Percentiles rank a stretch among this genome's conserved stretches.
Evolutionary conservation across 1,284 basidiomycete genomes (phyloP).

Genomic region (Nidula niveotomentosa): DNA sequence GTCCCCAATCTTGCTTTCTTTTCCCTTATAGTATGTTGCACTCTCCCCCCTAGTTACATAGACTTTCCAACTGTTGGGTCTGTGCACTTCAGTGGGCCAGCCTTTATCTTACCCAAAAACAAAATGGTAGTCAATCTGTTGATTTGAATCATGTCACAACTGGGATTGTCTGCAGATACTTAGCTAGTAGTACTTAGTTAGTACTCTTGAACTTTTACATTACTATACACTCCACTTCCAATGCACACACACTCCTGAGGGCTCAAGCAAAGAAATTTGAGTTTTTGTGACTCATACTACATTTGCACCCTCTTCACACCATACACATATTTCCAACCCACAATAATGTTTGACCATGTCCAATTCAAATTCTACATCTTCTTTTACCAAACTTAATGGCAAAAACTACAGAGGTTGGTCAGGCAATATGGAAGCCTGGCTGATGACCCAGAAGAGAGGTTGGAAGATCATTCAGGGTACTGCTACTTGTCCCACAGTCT

Average conservation of each 20-base stretch:
- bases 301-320: background rate
- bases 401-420: slow-evolving; percentile 13
- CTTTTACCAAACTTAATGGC: slow-evolving; percentile 8
- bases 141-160: too few species aligned
- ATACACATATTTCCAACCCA: background rate
- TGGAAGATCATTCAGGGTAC: slow-evolving; percentile 15
- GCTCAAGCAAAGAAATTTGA: too few species aligned
- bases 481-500: background rate
- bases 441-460: slow-evolving; percentile 8
- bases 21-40: background rate
- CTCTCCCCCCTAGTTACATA: background rate
- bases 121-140: background rate
- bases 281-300: background rate
- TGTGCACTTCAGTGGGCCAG: background rate
- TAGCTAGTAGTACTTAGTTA: background rate
- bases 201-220: background rate
- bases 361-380: slow-evolving; percentile 5
- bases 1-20: background rate
- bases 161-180: too few species aligned
- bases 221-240: too few species aligned
- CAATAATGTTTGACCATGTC: background rate
- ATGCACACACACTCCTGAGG: too few species aligned
- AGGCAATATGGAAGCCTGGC: slow-evolving; percentile 14
- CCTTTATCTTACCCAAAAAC: background rate
- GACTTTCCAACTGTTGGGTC: background rate